A percentile compares a stretch with the other conserved stretches of the same genome.
Conservation (phyloP, 1,284 basidiomycete species). For the Sutorius eximius region DNA sequence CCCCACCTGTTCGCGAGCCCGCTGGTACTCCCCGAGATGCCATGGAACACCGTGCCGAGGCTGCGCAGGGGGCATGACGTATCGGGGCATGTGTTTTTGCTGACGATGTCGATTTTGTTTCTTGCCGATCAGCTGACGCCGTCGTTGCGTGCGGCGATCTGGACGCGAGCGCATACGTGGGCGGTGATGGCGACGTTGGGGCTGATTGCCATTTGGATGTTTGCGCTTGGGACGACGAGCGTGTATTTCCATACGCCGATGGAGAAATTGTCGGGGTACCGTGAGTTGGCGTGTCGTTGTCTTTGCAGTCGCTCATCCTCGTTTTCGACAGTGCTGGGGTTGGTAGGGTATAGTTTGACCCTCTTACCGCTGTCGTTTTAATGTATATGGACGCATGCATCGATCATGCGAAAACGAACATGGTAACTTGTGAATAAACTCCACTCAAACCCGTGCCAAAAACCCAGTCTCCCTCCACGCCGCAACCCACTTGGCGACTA, state of each 20-base stretch:
- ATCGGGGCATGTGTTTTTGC: slow-evolving; percentile 91
- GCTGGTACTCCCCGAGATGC: slow-evolving; percentile 37
- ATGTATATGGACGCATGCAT: background rate
- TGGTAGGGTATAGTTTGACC: slow-evolving; percentile 41
- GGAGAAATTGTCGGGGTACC: slow-evolving; percentile 84
- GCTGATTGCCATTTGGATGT: slow-evolving; percentile 69
- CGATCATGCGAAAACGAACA: background rate
- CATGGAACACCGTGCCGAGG: slow-evolving; percentile 53
- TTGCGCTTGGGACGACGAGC: slow-evolving; percentile 79
- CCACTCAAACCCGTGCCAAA: slow-evolving; percentile 14
- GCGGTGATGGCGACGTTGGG: slow-evolving; percentile 46
- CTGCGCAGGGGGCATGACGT: slow-evolving; percentile 88
- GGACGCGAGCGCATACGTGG: slow-evolving; percentile 45
- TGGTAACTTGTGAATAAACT: background rate
- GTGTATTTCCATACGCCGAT: slow-evolving; percentile 89
- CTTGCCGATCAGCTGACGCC: slow-evolving; percentile 72
- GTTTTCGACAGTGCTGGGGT: slow-evolving; percentile 40
- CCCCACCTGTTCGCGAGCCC: slow-evolving; percentile 60
- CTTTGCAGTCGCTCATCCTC: slow-evolving; percentile 1
- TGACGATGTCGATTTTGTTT: slow-evolving; percentile 82
- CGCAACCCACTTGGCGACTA: slow-evolving; percentile 39
- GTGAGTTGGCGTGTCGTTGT: slow-evolving; percentile 47
- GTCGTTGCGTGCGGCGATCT: slow-evolving; percentile 41
- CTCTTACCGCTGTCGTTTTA: slow-evolving; percentile 37
- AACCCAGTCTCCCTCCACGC: slow-evolving; percentile 37